A percentile compares a stretch with the other conserved stretches of the same genome.
phyloP scores from a whole-genome alignment of 2,329 filamentous ascomycete genomes.

The Botrytis medusae region DNA sequence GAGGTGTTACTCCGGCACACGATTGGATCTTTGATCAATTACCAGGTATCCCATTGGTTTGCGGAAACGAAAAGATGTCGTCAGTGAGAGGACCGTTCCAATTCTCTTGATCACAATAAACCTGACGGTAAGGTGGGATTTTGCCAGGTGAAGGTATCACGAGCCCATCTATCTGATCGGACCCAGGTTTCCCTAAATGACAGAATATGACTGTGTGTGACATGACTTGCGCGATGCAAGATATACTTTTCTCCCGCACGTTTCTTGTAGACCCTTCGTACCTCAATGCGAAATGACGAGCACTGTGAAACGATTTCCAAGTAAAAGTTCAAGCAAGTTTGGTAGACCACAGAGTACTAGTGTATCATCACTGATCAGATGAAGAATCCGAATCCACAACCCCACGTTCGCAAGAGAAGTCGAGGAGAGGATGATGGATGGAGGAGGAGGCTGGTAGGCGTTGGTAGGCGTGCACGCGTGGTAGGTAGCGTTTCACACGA shows the following conservation, averaged over 20 bases:
- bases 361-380: conserved; percentile 8
- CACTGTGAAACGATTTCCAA: conserved; percentile 1
- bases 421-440: not conserved
- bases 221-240: conserved; percentile 10
- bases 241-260: conserved; percentile 2
- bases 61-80: not conserved
- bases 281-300: conserved; percentile 7
- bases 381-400: not conserved
- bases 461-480: not conserved
- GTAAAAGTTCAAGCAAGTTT: not conserved
- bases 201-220: conserved; percentile 2
- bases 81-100: not conserved
- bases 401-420: conserved; percentile 1
- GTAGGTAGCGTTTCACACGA: conserved; percentile 5
- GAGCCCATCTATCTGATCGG: not conserved
- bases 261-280: conserved; percentile 3
- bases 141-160: not conserved
- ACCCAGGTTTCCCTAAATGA: not conserved
- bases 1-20: conserved; percentile 3
- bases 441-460: not conserved
- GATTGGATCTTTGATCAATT: not conserved
- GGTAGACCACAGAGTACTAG: not conserved
- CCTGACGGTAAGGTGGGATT: not conserved
- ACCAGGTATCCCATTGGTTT: not conserved
- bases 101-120: not conserved